Base-by-base conservation (phyloP, 352 stramenopile genomes). In the Phytophthora citrophthora region DNA sequence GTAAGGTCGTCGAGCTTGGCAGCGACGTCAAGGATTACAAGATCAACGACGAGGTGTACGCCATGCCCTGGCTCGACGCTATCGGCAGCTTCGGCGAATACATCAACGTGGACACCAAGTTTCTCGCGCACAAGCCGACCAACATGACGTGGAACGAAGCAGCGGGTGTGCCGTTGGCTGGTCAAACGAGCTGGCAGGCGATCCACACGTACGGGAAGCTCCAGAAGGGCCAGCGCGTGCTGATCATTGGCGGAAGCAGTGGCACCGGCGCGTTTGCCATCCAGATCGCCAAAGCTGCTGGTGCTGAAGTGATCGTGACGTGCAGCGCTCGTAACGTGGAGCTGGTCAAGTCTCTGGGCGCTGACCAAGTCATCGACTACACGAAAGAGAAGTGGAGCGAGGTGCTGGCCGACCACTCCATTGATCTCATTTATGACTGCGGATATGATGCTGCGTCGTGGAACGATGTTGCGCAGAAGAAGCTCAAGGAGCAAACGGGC, bases 351-450 rank as follows among this genome's bases (percentile, higher is more conserved):
- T 67, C 64, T 23, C 45, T 86, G 4, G 79, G 79, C 23, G 79
- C 77, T 8, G 64, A 87, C 47, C 48, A 72, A 26, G 68, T 87
- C 10, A 64, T 86, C 29, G 80, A 86, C 61, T 87, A 89, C 63
- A 73, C 62, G 6, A 74, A 41, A 13, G 60, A 83, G 10, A 76
- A 87, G 48, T 89, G 73, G 73, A 63, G 52, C 36, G 54, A 80
- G 0, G 65, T 77, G 26, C 5, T 83, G 10, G 55, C 45, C 11
- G 52, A 41, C 12, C 62, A 76, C 39, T 76, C 70, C 31, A 38
- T 79, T 23, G 70, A 76, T 38, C 34, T 75, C 40, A 51, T 79
- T 23, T 79, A 79, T 48, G 70, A 74, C 50, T 58, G 50, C 36
- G 50, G 50, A 4, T n/a, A 36, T 11, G 50, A 58, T 4, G 5